A percentile compares a stretch with the other conserved stretches of the same genome.
These are phyloP conservation scores for Rhodotorula glutinis DNA, from an alignment of 1,284 basidiomycete genomes.

Conservation along the genomic window DNA sequence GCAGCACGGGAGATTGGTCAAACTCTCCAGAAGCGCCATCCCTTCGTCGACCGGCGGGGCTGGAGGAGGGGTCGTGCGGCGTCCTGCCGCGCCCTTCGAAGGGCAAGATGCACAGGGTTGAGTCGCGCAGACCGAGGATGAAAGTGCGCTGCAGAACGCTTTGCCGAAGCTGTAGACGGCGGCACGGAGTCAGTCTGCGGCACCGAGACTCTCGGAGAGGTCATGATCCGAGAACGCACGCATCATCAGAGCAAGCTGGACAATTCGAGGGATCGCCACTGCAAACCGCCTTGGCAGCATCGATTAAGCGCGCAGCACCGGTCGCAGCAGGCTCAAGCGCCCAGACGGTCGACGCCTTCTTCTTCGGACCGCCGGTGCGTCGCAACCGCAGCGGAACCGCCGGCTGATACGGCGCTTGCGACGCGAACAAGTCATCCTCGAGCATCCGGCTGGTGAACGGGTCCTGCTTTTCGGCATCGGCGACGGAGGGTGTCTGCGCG, in stretches of 20 bases:
- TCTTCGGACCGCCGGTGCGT: constrained; percentile 7
- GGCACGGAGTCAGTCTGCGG: background rate
- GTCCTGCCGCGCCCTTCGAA: constrained; percentile 4
- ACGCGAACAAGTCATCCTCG: constrained; percentile 9
- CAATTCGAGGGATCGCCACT: constrained; percentile 42
- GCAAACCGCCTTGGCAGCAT: constrained; percentile 29
- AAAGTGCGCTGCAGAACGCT: constrained; percentile 39
- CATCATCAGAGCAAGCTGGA: constrained; percentile 43
- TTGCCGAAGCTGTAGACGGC: constrained; percentile 31
- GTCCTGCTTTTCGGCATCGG: too few species aligned
- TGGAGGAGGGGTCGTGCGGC: constrained; percentile 24
- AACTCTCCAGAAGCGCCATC: constrained; percentile 31
- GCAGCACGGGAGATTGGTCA: constrained; percentile 42
- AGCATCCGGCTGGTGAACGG: constrained; percentile 1
- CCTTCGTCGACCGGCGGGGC: constrained; percentile 21
- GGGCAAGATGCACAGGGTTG: constrained; percentile 39
- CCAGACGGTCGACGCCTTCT: constrained; percentile 21
- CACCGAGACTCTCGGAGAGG: background rate
- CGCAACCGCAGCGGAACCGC: constrained; percentile 23
- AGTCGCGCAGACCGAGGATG: constrained; percentile 33
- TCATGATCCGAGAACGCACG: constrained; percentile 26
- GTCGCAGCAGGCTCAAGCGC: constrained; percentile 14
- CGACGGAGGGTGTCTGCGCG: background rate
- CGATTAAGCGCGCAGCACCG: constrained; percentile 1
- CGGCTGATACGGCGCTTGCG: constrained; percentile 14